phyloP scores from a whole-genome alignment of 2,329 filamentous ascomycete genomes.

The Talaromyces piceae region DNA sequence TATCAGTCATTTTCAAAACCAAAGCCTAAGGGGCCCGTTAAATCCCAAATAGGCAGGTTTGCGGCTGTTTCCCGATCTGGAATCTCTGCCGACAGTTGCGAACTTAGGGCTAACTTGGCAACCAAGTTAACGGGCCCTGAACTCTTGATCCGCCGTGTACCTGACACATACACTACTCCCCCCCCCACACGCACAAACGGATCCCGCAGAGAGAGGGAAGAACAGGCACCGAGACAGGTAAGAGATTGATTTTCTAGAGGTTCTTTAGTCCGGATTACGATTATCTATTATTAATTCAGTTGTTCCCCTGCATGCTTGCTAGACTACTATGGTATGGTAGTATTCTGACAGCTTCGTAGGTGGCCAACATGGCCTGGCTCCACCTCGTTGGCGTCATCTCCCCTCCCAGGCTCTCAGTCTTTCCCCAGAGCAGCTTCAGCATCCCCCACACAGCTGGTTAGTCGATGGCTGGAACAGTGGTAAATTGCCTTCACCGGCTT shows the following conservation, averaged over 20 bases:
- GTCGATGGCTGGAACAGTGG: not conserved
- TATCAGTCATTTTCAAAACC: not conserved
- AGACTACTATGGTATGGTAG: no score
- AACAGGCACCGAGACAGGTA: no score
- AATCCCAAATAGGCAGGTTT: not conserved
- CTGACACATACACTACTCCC: no score
- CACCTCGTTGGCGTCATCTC: not conserved
- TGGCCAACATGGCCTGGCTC: not conserved
- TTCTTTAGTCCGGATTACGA: no score
- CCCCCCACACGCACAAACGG: no score
- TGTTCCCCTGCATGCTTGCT: not conserved
- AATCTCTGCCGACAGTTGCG: not conserved
- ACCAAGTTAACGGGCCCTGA: no score
- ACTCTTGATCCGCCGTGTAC: no score
- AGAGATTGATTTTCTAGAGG: no score
- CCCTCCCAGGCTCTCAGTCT: conserved; percentile 78
- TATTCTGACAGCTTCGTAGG: not conserved
- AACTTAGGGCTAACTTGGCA: not conserved
- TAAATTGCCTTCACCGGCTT: not conserved
- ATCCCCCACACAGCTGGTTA: conserved; percentile 41
- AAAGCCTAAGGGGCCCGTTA: not conserved
- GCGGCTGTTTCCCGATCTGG: not conserved
- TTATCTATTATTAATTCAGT: not conserved
- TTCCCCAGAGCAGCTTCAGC: conserved; percentile 90
- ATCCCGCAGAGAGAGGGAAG: no score